phyloP scores from a whole-genome alignment of 2,329 filamentous ascomycete genomes.

The Colletotrichum sublineola region DNA sequence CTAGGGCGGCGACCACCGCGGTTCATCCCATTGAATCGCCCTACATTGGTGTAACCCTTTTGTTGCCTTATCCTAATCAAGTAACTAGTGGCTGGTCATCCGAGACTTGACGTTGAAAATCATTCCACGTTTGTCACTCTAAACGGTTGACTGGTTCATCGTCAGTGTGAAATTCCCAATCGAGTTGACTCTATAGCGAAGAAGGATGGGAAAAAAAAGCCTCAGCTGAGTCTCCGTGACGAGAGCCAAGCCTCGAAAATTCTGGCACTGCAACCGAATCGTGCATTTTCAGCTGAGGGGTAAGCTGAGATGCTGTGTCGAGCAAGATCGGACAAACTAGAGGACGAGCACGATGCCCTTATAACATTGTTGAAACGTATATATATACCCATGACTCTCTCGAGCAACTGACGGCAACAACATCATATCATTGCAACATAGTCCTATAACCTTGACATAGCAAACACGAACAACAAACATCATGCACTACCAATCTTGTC shows the following conservation, averaged over 20 bases:
- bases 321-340: background rate
- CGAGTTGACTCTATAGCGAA: background rate
- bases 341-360: background rate
- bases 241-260: background rate
- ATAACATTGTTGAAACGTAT: background rate
- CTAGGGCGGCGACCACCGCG: background rate
- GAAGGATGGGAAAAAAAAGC: background rate
- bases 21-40: background rate
- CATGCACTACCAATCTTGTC: slow-evolving; percentile 21
- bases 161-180: background rate
- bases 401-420: rapidly evolving
- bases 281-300: background rate
- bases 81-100: background rate
- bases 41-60: background rate
- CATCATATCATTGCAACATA: background rate
- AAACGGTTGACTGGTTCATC: too few species aligned
- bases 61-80: too few species aligned
- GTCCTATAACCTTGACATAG: background rate
- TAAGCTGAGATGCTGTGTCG: background rate
- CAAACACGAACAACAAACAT: background rate
- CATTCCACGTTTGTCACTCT: too few species aligned
- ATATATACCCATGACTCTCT: background rate
- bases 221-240: background rate
- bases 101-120: too few species aligned
- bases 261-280: background rate